A percentile compares a stretch with the other conserved stretches of the same genome.
These are phyloP conservation scores for Cladophialophora carrionii DNA, from an alignment of 2,329 filamentous ascomycete genomes.

Conservation along the genomic window DNA sequence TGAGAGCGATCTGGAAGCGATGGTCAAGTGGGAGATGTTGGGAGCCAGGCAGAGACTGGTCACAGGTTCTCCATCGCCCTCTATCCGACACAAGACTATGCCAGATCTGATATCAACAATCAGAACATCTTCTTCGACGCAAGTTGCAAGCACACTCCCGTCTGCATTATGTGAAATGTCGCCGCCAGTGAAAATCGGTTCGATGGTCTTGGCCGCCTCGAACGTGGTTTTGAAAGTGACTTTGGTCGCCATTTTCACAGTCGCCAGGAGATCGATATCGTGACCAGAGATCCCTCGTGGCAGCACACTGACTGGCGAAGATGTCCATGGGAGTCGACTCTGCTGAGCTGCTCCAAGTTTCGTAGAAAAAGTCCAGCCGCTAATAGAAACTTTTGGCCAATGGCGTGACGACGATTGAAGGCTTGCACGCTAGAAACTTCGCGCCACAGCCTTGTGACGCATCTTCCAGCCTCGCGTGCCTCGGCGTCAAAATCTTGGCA, in stretches of 20 bases:
- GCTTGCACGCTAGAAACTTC: not conserved
- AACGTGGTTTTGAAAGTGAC: constrained; percentile 73
- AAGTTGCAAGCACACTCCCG: constrained; percentile 81
- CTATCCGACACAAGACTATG: constrained; percentile 78
- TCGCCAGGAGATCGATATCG: not conserved
- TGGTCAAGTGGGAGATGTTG: constrained; percentile 80
- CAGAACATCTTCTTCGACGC: constrained; percentile 87
- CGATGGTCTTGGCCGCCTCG: constrained; percentile 77
- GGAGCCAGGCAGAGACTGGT: constrained; percentile 70
- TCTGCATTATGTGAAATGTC: constrained; percentile 79
- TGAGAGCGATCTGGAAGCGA: constrained; percentile 92
- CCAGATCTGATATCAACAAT: constrained; percentile 84
- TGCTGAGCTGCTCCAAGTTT: not conserved
- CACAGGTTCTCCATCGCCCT: constrained; percentile 71
- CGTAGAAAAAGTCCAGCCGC: not conserved
- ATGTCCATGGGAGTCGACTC: not conserved
- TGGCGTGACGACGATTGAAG: not conserved
- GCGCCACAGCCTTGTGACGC: constrained; percentile 3
- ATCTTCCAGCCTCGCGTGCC: not conserved
- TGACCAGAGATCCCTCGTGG: not conserved
- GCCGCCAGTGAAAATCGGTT: constrained; percentile 92
- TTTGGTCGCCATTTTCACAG: constrained; percentile 56
- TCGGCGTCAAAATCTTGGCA: not conserved
- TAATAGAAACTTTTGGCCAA: not conserved
- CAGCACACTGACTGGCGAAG: not conserved